Percentiles rank a stretch among this genome's conserved stretches.
These are phyloP conservation scores for Rubia balearica DNA, from an alignment of 305 asterid genomes.

Conservation along the genomic window DNA sequence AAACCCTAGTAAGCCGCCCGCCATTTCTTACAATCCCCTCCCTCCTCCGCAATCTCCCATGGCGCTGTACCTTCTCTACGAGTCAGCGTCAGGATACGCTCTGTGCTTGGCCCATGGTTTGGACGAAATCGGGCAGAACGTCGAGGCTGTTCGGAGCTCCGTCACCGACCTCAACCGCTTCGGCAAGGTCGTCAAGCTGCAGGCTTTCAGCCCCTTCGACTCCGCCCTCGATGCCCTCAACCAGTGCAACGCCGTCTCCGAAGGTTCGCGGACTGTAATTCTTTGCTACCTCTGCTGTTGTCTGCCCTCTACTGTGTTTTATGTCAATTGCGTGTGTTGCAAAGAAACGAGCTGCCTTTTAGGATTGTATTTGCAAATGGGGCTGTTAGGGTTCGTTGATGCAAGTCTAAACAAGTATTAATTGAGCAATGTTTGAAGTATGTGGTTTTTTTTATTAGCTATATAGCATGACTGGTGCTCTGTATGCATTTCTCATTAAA, in stretches of 20 bases:
- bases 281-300: neutral
- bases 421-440: neutral
- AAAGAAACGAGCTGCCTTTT: neutral
- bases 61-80: constrained; percentile 62
- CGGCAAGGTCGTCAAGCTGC: constrained; percentile 73
- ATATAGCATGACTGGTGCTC: neutral
- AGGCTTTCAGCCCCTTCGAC: constrained; percentile 63
- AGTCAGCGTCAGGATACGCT: constrained; percentile 75
- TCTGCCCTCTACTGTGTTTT: neutral
- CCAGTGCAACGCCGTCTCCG: constrained; percentile 84
- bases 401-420: too few relatives aligned
- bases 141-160: constrained; percentile 76
- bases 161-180: constrained; percentile 72
- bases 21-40: neutral
- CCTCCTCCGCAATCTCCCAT: neutral
- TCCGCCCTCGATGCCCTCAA: constrained; percentile 91
- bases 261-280: constrained; percentile 38
- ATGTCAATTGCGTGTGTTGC: neutral
- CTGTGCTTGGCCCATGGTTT: constrained; percentile 61
- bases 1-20: neutral
- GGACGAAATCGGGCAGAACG: constrained; percentile 89
- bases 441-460: neutral
- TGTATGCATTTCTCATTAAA: neutral
- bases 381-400: neutral
- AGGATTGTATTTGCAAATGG: neutral